Evolutionary conservation across 2,329 filamentous ascomycete species (phyloP).

Genomic region (Fusarium austroafricanum): DNA sequence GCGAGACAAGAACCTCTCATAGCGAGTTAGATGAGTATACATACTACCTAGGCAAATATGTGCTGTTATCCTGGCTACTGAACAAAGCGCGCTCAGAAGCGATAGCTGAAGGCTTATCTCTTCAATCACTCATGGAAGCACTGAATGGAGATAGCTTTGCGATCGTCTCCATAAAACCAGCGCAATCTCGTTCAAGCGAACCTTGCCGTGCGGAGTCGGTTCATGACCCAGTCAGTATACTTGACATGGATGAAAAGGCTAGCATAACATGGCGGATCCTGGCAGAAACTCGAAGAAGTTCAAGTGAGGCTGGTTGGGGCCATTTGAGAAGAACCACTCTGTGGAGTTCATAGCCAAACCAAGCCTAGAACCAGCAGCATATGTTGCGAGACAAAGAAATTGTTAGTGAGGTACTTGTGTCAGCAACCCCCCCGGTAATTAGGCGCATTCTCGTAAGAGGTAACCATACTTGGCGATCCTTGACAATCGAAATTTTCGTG

Average conservation of each 20-base stretch:
- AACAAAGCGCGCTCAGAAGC: not conserved
- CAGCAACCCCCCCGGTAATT: conserved; percentile 32
- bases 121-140: not conserved
- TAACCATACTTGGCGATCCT: conserved; percentile 47
- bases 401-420: conserved; percentile 55
- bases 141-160: conserved; percentile 12
- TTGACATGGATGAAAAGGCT: conserved; percentile 21
- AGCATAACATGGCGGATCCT: conserved; percentile 30
- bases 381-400: conserved; percentile 44
- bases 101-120: not conserved
- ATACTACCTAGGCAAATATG: too few relatives aligned
- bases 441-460: conserved; percentile 45
- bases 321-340: conserved; percentile 15
- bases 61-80: not conserved
- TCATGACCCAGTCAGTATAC: conserved; percentile 12
- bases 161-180: not conserved
- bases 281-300: conserved; percentile 35
- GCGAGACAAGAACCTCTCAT: not conserved
- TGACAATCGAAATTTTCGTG: conserved; percentile 49
- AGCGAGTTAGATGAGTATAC: not conserved
- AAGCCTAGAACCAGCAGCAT: not conserved
- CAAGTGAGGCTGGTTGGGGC: conserved; percentile 36
- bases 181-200: conserved; percentile 17
- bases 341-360: conserved; percentile 25
- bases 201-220: conserved; percentile 24